Base-by-base conservation (phyloP, 164 flowering plant species). In the Umbellularia californica region DNA sequence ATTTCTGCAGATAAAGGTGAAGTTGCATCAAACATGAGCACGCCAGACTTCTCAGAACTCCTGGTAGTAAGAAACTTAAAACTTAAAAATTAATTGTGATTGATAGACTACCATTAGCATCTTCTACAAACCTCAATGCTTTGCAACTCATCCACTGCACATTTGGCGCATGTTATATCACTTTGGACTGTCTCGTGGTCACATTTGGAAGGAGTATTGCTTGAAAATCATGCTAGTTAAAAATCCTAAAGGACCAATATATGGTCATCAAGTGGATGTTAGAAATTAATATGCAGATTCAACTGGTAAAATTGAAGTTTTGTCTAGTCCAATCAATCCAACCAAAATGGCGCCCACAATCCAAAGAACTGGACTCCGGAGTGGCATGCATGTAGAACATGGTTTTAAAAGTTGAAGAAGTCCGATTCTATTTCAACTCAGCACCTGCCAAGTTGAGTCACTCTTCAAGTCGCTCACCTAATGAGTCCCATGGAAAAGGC, bases 31-130 rank as follows among this genome's bases (percentile, higher is more conserved):
- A 41, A 70, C 30, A 74, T 70, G 28, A 75, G 74, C 22, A 64
- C 72, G 19, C 30, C 71, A 15, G 68, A 70, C 41, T 87, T 90
- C 73, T 84, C 90, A 70, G 89, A 82, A 67, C 87, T 93, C 68
- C n/a, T 91, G 97, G 95, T 92, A 84, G 23, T 69, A 15, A 19
- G 24, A 74, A n/a, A 17, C 69, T 52, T 55, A 13, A 20, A 9
- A 67, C 41, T 76, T 35, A 14, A 5, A 55, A 14, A 5, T 0
- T 55, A 19, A 55, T 55, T 55, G 3, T 19, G 20, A 55, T 55
- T 55, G 62, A 19, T 25, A 24, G n/a, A 24, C 19, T 12, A 55
- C 3, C 23, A 51, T 71, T 50, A 14, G 20, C 20, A 19, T 55
- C 60, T 55, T 55, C 60, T 19, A 55, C 19, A 55, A 55, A 14